These are phyloP conservation scores for Lentinula lateritia DNA, from an alignment of 768 basidiomycete genomes.

Conservation along the genomic window DNA sequence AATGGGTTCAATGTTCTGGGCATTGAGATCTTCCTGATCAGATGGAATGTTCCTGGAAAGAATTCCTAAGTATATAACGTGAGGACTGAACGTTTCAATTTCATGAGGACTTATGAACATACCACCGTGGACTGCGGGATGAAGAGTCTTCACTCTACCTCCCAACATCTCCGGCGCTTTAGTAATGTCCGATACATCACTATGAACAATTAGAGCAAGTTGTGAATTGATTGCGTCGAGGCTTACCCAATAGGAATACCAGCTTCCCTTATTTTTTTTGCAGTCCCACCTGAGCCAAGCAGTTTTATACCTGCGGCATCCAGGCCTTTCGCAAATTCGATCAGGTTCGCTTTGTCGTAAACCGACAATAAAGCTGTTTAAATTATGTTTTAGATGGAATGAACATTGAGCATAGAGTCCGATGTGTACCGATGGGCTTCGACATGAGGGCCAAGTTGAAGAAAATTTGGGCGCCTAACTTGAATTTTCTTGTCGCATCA, in stretches of 20 bases:
- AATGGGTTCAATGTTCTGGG: constrained; percentile 87
- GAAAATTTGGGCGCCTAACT: neutral
- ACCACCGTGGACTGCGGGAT: constrained; percentile 98
- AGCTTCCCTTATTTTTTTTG: constrained; percentile 93
- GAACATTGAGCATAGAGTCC: neutral
- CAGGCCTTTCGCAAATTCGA: constrained; percentile 87
- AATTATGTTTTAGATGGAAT: neutral
- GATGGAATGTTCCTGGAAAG: constrained; percentile 89
- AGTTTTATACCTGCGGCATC: constrained; percentile 77
- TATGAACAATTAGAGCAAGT: constrained; percentile 23
- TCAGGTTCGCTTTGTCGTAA: constrained; percentile 89
- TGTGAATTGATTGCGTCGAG: constrained; percentile 12
- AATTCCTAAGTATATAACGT: constrained; percentile 55
- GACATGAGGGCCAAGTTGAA: constrained; percentile 7
- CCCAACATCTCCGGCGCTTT: constrained; percentile 99
- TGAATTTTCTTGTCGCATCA: neutral
- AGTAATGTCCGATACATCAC: constrained; percentile 96
- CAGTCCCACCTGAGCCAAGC: constrained; percentile 94
- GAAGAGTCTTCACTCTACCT: constrained; percentile 95
- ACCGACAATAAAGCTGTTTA: constrained; percentile 82
- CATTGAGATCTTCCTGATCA: constrained; percentile 79
- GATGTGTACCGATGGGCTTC: constrained; percentile 16
- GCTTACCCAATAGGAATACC: constrained; percentile 85
- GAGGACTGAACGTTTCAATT: neutral
- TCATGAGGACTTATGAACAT: constrained; percentile 7